Conservation (phyloP, 1,284 basidiomycete genomes). For the Ceratobasidium sp. region DNA sequence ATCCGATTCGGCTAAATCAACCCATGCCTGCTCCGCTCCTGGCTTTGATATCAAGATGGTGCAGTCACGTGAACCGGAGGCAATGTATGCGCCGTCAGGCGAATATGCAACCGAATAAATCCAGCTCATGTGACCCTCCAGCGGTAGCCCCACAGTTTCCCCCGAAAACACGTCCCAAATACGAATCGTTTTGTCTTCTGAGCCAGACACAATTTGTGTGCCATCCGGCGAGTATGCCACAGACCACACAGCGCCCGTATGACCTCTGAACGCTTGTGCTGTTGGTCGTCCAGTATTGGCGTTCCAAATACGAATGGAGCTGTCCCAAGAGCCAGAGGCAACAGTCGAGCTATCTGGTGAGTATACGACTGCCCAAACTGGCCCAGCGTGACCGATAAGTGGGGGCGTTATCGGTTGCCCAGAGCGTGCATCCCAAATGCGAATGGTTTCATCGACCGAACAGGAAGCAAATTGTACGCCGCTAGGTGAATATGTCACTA, state of each 20-base stretch:
- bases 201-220: conserved; percentile 32
- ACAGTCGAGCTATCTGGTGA: conserved; percentile 1
- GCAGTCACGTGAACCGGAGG: conserved; percentile 18
- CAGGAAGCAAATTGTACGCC: conserved; percentile 31
- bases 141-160: background rate
- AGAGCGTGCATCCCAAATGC: conserved; percentile 20
- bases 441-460: conserved; percentile 21
- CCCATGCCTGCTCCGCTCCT: background rate
- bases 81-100: conserved; percentile 20
- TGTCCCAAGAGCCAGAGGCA: conserved; percentile 33
- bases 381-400: background rate
- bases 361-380: conserved; percentile 14
- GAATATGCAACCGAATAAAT: conserved; percentile 25
- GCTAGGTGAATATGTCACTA: conserved; percentile 45
- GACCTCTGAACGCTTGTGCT: background rate
- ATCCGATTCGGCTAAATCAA: background rate
- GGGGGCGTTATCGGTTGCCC: background rate
- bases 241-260: background rate
- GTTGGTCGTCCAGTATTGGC: background rate
- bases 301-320: conserved; percentile 36
- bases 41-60: conserved; percentile 1
- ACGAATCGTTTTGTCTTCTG: conserved; percentile 33
- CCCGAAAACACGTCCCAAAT: conserved; percentile 20
- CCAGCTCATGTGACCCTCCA: background rate
- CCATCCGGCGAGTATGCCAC: conserved; percentile 18